phyloP scores from a whole-genome alignment of 2,329 filamentous ascomycete genomes.

The Aspergillus aculeatinus region DNA sequence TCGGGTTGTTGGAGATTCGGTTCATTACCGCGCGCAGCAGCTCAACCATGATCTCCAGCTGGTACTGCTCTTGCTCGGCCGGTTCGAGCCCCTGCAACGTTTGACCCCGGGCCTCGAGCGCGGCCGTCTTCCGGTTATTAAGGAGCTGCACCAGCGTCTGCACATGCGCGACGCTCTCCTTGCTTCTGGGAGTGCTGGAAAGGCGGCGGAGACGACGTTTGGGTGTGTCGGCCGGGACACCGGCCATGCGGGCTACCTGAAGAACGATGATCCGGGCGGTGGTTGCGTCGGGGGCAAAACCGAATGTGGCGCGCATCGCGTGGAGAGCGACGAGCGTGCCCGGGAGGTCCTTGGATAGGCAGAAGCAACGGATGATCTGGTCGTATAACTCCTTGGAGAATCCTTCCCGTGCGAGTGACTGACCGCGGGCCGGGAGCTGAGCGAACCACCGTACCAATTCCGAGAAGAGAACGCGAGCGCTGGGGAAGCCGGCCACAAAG shows the following conservation, averaged over 20 bases:
- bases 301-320: slow-evolving; percentile 46
- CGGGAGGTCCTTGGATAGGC: slow-evolving; percentile 48
- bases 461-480: slow-evolving; percentile 46
- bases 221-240: slow-evolving; percentile 33
- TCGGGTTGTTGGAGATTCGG: slow-evolving; percentile 29
- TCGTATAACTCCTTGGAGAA: slow-evolving; percentile 53
- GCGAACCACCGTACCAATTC: slow-evolving; percentile 51
- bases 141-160: slow-evolving; percentile 46
- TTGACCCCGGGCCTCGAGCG: slow-evolving; percentile 33
- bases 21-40: slow-evolving; percentile 43
- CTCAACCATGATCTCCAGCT: slow-evolving; percentile 45
- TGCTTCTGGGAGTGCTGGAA: slow-evolving; percentile 41
- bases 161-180: slow-evolving; percentile 47
- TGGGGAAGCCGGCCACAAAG: slow-evolving; percentile 48
- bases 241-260: slow-evolving; percentile 48
- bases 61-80: slow-evolving; percentile 39
- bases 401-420: slow-evolving; percentile 32
- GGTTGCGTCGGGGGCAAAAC: slow-evolving; percentile 46
- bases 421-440: slow-evolving; percentile 30
- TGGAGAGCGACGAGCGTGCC: slow-evolving; percentile 53
- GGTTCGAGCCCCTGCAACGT: slow-evolving; percentile 37
- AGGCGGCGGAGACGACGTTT: slow-evolving; percentile 43
- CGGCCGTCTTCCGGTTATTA: slow-evolving; percentile 37
- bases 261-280: slow-evolving; percentile 51
- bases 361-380: slow-evolving; percentile 53